phyloP scores from a whole-genome alignment of 768 basidiomycete genomes.

The Podaxis sp. region DNA sequence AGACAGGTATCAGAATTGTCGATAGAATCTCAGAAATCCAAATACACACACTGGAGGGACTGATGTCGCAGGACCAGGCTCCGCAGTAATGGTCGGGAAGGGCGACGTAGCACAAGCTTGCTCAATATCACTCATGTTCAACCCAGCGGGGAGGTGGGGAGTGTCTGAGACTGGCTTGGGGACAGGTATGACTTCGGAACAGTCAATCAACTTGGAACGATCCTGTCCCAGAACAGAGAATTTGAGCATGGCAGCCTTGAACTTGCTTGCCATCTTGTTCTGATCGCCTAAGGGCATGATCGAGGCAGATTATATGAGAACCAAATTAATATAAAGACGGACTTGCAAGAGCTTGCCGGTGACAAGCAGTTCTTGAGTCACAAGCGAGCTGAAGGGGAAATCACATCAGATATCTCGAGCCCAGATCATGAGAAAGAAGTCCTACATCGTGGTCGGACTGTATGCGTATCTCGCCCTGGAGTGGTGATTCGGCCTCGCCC shows the following conservation, averaged over 20 bases:
- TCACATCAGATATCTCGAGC: not conserved
- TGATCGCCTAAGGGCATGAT: slow-evolving; percentile 23
- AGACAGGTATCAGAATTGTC: not conserved
- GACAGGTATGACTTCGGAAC: slow-evolving; percentile 39
- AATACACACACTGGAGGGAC: slow-evolving; percentile 1
- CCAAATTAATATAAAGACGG: slow-evolving; percentile 8
- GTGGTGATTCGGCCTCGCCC: slow-evolving; percentile 35
- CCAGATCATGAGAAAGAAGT: not conserved
- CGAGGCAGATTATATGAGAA: not conserved
- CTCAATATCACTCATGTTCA: slow-evolving; percentile 23
- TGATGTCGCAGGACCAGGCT: slow-evolving; percentile 1
- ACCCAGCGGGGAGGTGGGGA: slow-evolving; percentile 29
- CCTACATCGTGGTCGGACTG: slow-evolving; percentile 36
- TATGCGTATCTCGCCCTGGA: slow-evolving; percentile 38
- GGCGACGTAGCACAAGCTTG: slow-evolving; percentile 29
- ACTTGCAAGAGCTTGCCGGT: slow-evolving; percentile 42
- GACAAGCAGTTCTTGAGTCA: slow-evolving; percentile 41
- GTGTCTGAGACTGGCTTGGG: slow-evolving; percentile 22
- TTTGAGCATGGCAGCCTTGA: slow-evolving; percentile 41
- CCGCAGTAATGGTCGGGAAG: slow-evolving; percentile 24
- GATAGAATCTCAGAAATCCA: no score
- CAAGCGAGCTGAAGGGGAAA: slow-evolving; percentile 21
- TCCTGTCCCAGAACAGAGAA: slow-evolving; percentile 38
- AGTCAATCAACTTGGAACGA: slow-evolving; percentile 31
- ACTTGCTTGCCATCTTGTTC: slow-evolving; percentile 26